Percentiles rank a stretch among this genome's conserved stretches.
Conservation (phyloP, 768 basidiomycete species). For the Leccinum rimulosum region DNA sequence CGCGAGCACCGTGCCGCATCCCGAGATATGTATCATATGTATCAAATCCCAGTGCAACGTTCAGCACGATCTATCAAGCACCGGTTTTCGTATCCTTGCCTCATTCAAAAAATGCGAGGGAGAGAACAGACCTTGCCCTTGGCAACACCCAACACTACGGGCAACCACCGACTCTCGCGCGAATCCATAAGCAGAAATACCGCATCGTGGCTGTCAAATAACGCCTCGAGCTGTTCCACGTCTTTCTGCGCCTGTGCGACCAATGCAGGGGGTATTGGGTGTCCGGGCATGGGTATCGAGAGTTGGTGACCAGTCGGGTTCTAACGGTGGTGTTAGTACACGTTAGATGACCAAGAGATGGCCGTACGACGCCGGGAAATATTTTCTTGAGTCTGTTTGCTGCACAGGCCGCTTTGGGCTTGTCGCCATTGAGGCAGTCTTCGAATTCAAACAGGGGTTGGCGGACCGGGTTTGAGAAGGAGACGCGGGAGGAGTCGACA, state of each 20-base stretch:
- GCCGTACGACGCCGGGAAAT: constrained; percentile 86
- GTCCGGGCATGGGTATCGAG: constrained; percentile 96
- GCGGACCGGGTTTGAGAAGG: constrained; percentile 96
- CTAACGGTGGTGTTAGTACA: constrained; percentile 36
- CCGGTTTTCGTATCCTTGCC: background rate
- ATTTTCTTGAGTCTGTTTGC: constrained; percentile 83
- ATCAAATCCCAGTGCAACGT: constrained; percentile 94
- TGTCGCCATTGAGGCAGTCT: constrained; percentile 90
- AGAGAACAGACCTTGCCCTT: constrained; percentile 71
- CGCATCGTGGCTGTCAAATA: constrained; percentile 85
- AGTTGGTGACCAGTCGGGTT: constrained; percentile 77
- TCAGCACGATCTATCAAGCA: constrained; percentile 72
- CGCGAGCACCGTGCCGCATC: constrained; percentile 88
- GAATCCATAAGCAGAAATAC: constrained; percentile 97
- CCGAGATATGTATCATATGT: constrained; percentile 68
- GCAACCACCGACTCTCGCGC: constrained; percentile 95
- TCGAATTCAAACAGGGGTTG: constrained; percentile 96
- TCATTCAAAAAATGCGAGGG: background rate
- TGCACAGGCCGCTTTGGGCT: constrained; percentile 90
- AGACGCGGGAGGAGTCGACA: constrained; percentile 87
- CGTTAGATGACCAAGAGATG: too few species aligned
- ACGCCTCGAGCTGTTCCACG: constrained; percentile 66
- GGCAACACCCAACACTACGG: constrained; percentile 80
- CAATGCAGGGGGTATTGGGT: constrained; percentile 70
- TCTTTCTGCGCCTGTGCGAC: constrained; percentile 62